Evolutionary conservation across 1,284 basidiomycete genomes (phyloP).

Genomic region (Ustilago vetiveriae): DNA sequence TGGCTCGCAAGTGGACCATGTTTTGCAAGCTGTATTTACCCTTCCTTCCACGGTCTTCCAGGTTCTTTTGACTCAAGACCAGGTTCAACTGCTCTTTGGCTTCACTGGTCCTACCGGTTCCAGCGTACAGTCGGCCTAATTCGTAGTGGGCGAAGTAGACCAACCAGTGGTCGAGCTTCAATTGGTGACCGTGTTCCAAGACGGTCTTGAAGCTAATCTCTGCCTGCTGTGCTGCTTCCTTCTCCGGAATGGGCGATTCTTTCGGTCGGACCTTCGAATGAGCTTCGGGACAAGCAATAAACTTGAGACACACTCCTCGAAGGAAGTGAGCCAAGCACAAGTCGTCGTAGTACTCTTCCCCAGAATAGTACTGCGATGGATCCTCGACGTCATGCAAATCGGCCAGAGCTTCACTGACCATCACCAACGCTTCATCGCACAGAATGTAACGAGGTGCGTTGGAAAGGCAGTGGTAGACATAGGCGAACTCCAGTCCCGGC

Average conservation of each 20-base stretch:
- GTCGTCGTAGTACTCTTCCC: conserved; percentile 61
- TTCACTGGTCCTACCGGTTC: conserved; percentile 25
- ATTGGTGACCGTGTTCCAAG: conserved; percentile 47
- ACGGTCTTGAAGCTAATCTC: conserved; percentile 57
- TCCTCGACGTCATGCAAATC: conserved; percentile 49
- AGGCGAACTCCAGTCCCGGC: conserved; percentile 63
- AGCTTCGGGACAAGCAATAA: conserved; percentile 64
- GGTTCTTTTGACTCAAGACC: conserved; percentile 56
- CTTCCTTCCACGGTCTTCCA: conserved; percentile 61
- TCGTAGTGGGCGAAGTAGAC: conserved; percentile 67
- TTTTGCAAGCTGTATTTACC: conserved; percentile 66
- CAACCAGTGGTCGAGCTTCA: conserved; percentile 63
- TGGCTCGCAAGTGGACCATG: conserved; percentile 63
- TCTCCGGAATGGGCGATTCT: conserved; percentile 50
- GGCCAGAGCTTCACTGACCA: conserved; percentile 53
- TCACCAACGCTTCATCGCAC: conserved; percentile 46
- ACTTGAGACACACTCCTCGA: conserved; percentile 62
- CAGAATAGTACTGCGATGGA: conserved; percentile 42
- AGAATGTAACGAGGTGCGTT: conserved; percentile 59
- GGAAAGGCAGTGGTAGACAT: conserved; percentile 65
- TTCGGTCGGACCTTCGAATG: conserved; percentile 51
- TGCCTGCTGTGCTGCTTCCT: conserved; percentile 59
- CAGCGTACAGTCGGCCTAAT: conserved; percentile 61
- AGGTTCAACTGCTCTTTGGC: conserved; percentile 58
- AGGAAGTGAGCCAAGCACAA: conserved; percentile 64